Percentiles rank a stretch among this genome's conserved stretches.
Evolutionary conservation across 768 basidiomycete species (phyloP).

Genomic region (Postia placenta): DNA sequence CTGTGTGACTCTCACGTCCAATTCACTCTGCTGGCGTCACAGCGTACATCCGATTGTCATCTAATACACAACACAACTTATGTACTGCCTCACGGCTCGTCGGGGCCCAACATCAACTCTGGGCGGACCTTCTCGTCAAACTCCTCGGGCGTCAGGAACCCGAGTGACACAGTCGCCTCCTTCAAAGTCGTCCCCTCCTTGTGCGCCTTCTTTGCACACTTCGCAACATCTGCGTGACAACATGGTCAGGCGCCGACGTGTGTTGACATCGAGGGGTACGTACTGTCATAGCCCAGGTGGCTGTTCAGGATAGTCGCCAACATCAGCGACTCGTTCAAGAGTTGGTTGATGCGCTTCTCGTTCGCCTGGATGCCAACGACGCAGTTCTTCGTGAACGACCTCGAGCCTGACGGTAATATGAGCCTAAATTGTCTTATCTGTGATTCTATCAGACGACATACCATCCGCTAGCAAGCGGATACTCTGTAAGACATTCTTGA

Average conservation of each 20-base stretch:
- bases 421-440: conserved; percentile 2
- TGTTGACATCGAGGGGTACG: no score
- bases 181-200: conserved; percentile 95
- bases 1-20: no score
- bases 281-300: conserved; percentile 95
- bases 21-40: neutral
- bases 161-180: conserved; percentile 86
- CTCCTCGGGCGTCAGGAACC: conserved; percentile 81
- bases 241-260: no score
- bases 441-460: no score
- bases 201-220: conserved; percentile 99
- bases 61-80: neutral
- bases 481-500: conserved; percentile 95
- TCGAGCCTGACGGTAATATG: conserved; percentile 71
- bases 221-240: conserved; percentile 86
- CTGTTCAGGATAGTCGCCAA: conserved; percentile 96
- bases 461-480: conserved; percentile 93
- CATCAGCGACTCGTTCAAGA: conserved; percentile 96
- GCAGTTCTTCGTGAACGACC: conserved; percentile 96
- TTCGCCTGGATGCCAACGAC: conserved; percentile 95
- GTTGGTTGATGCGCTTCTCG: conserved; percentile 82
- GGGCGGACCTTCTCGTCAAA: conserved; percentile 93
- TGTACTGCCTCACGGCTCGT: conserved; percentile 20
- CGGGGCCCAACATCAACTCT: conserved; percentile 83
- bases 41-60: neutral